These are phyloP conservation scores for Annona squamosa DNA, from an alignment of 164 flowering plant species.

Conservation along the genomic window DNA sequence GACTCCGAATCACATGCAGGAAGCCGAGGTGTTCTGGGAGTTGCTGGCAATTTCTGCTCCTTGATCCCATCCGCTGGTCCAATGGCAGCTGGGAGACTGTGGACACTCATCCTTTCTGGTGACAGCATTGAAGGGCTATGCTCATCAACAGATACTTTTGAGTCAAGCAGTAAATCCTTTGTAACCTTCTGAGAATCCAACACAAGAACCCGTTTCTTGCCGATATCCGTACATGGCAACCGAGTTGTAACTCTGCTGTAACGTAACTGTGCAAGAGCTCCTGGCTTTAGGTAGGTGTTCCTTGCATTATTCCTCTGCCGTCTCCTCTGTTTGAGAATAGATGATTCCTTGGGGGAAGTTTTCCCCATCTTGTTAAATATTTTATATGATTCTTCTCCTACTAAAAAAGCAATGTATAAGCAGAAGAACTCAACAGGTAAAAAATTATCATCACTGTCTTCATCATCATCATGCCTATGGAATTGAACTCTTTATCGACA, in stretches of 20 bases:
- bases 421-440: not conserved
- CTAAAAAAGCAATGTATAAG: not conserved
- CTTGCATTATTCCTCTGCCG: constrained; percentile 23
- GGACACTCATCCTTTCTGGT: constrained; percentile 30
- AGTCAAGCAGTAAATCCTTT: constrained; percentile 16
- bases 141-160: constrained; percentile 17
- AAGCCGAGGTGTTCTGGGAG: constrained; percentile 62
- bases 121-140: constrained; percentile 35
- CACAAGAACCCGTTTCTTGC: constrained; percentile 63
- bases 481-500: not conserved
- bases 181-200: constrained; percentile 31
- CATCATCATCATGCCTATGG: not conserved
- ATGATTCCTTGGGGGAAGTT: constrained; percentile 39
- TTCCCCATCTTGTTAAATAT: constrained; percentile 48
- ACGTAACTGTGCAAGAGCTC: constrained; percentile 71
- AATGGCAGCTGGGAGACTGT: constrained; percentile 8
- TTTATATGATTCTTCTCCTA: not conserved
- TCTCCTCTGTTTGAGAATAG: constrained; percentile 37
- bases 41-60: constrained; percentile 36
- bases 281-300: constrained; percentile 66
- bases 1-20: constrained; percentile 51
- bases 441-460: not conserved
- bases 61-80: constrained; percentile 21
- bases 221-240: constrained; percentile 68
- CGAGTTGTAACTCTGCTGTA: constrained; percentile 41